Base-by-base conservation (phyloP, 2,329 filamentous ascomycete species). In the Dactylellina cionopaga region DNA sequence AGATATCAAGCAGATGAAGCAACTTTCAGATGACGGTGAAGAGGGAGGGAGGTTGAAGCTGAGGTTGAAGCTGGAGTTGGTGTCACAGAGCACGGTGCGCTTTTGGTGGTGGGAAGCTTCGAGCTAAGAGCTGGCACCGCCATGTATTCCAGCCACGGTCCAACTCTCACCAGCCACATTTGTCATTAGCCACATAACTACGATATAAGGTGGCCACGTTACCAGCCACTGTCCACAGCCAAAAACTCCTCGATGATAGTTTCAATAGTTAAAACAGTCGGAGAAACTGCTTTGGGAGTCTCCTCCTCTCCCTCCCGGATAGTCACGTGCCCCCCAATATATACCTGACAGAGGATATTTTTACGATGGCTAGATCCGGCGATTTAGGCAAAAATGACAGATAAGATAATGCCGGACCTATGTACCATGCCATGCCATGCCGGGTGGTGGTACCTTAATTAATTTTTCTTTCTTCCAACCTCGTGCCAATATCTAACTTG, bases 311-410 rank as follows among this genome's bases (percentile, higher is more conserved):
- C n/a, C n/a, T n/a, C n/a, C n/a, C n/a, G n/a, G n/a, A n/a, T n/a
- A n/a, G n/a, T n/a, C n/a, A n/a, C n/a, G n/a, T n/a, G n/a, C n/a
- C n/a, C n/a, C n/a, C n/a, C n/a, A n/a, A n/a, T n/a, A n/a, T n/a
- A n/a, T n/a, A n/a, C n/a, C n/a, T n/a, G n/a, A n/a, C n/a, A n/a
- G n/a, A n/a, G n/a, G n/a, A n/a, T n/a, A n/a, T n/a, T n/a, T n/a
- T n/a, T n/a, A n/a, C n/a, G 46, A 19, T 33, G 13, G 29, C 11
- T 37, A 22, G 33, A 41, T 55, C 39, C 19, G 33, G 11, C 15
- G 33, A 35, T 58, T 58, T 58, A 58, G 54, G 35, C 54, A 58
- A 27, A n/a, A 58, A 58, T 58, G 29, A n/a, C 54, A 29, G 54
- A 58, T 58, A 58, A 58, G 54, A 58, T 58, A 46, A 43, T 15